A percentile compares a stretch with the other conserved stretches of the same genome.
These are phyloP conservation scores for Penicillium herquei DNA, from an alignment of 495 filamentous ascomycete genomes.

Conservation along the genomic window DNA sequence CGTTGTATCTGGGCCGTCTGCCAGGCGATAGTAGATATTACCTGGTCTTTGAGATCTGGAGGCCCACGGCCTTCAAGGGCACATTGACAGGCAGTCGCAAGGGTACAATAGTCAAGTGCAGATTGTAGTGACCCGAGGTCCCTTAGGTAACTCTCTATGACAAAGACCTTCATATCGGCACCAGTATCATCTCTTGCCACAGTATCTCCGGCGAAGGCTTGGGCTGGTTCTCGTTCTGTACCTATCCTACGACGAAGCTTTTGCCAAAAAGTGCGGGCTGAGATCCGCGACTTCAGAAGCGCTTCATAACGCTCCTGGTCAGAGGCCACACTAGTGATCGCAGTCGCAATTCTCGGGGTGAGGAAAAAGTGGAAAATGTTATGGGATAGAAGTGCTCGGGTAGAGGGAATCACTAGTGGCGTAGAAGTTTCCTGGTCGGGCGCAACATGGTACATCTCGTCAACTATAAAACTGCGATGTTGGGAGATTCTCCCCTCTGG, in stretches of 20 bases:
- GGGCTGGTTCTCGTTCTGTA: no score
- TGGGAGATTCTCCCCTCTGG: no score
- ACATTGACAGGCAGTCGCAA: conserved; percentile 2
- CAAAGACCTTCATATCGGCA: no score
- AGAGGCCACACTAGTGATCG: not conserved
- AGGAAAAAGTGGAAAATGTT: conserved; percentile 4
- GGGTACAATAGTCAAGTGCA: conserved; percentile 1
- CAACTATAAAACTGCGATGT: no score
- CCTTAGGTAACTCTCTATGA: conserved; percentile 10
- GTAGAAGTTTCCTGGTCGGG: conserved; percentile 2
- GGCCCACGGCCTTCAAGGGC: conserved; percentile 11
- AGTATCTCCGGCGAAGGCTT: no score
- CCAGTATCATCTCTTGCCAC: no score
- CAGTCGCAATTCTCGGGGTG: conserved; percentile 1
- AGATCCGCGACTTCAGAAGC: conserved; percentile 1
- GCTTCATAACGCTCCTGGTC: conserved; percentile 1
- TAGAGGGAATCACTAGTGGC: conserved; percentile 3
- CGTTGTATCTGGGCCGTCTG: conserved; percentile 7
- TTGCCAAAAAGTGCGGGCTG: conserved; percentile 2
- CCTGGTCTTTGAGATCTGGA: conserved; percentile 9
- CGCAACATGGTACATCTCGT: no score
- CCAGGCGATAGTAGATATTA: conserved; percentile 9
- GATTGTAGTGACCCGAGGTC: conserved; percentile 6
- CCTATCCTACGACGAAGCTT: not conserved
- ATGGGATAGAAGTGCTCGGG: conserved; percentile 3